A percentile compares a stretch with the other conserved stretches of the same genome.
Evolutionary conservation across 768 basidiomycete genomes (phyloP).

Genomic region (Pulveroboletus sp.): DNA sequence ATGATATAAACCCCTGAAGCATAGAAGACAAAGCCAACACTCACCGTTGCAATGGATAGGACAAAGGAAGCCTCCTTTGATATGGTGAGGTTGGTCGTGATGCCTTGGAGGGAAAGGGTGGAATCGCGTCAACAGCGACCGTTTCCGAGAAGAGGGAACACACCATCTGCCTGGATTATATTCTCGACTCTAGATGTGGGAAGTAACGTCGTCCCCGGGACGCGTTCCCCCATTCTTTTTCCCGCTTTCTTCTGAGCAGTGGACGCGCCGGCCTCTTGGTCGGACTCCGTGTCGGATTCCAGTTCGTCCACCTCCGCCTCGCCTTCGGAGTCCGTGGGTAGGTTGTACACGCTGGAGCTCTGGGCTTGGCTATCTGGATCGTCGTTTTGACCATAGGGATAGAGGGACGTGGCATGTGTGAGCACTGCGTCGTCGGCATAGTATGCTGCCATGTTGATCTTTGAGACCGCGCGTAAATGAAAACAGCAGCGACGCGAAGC

Average conservation of each 20-base stretch:
- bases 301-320: slow-evolving; percentile 34
- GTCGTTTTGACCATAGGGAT: slow-evolving; percentile 28
- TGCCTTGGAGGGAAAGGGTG: slow-evolving; percentile 37
- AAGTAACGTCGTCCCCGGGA: slow-evolving; percentile 63
- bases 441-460: slow-evolving; percentile 30
- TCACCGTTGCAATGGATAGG: slow-evolving; percentile 71
- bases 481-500: slow-evolving; percentile 7
- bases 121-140: slow-evolving; percentile 15
- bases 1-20: slow-evolving; percentile 13
- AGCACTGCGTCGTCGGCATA: slow-evolving; percentile 27
- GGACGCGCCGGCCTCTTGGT: slow-evolving; percentile 26
- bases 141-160: slow-evolving; percentile 21
- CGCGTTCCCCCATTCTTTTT: slow-evolving; percentile 38
- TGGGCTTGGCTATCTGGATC: slow-evolving; percentile 23
- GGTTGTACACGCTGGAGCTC: slow-evolving; percentile 28
- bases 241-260: slow-evolving; percentile 26
- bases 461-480: slow-evolving; percentile 8
- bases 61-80: slow-evolving; percentile 76
- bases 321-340: slow-evolving; percentile 33
- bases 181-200: slow-evolving; percentile 67
- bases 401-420: slow-evolving; percentile 31
- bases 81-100: slow-evolving; percentile 58
- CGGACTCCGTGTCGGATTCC: slow-evolving; percentile 32
- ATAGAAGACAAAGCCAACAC: slow-evolving; percentile 13
- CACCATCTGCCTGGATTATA: slow-evolving; percentile 77